Conservation (phyloP, 202 grass and related monocot genomes). For the Panicum hallii region DNA sequence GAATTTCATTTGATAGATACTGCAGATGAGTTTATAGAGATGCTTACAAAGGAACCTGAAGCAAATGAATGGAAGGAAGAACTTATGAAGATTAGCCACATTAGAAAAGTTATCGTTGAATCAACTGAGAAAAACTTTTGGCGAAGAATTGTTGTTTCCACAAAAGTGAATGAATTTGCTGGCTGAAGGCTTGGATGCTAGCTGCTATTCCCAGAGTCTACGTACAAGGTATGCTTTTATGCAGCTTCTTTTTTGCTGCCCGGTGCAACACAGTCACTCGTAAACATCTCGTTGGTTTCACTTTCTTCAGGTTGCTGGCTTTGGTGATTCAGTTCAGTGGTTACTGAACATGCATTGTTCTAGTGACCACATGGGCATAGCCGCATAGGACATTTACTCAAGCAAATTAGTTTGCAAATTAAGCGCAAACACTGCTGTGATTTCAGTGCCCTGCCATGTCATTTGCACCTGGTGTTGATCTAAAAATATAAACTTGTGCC, state of each 20-base stretch:
- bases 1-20: background rate
- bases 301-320: background rate
- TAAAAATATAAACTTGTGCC: background rate
- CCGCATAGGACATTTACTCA: background rate
- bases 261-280: background rate
- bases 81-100: background rate
- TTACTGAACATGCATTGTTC: background rate
- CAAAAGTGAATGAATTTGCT: background rate
- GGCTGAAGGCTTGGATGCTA: background rate
- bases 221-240: background rate
- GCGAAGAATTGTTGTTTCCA: background rate
- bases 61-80: background rate
- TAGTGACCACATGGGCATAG: background rate
- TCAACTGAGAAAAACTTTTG: background rate
- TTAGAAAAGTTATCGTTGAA: background rate
- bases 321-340: background rate
- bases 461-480: background rate
- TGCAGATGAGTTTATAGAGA: constrained; percentile 13
- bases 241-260: background rate
- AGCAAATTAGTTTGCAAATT: background rate
- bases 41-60: background rate
- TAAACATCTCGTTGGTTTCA: background rate
- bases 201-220: background rate
- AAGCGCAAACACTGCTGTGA: background rate
- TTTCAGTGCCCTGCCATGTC: no score